A percentile compares a stretch with the other conserved stretches of the same genome.
These are phyloP conservation scores for Aureobasidium uvarum DNA, from an alignment of 2,329 filamentous ascomycete genomes.

Conservation along the genomic window DNA sequence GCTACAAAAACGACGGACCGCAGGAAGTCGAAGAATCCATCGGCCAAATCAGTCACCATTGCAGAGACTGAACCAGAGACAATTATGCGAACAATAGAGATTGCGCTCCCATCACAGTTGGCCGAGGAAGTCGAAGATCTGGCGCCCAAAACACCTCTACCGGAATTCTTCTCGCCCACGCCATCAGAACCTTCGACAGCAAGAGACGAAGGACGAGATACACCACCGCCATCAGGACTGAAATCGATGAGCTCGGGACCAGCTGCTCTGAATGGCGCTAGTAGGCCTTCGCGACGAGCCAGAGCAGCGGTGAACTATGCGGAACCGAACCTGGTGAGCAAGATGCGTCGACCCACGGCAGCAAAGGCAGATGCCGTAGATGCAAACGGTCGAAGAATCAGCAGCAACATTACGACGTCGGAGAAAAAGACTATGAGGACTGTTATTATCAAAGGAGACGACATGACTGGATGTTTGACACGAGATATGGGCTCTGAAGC, in stretches of 20 bases:
- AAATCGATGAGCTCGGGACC: constrained; percentile 31
- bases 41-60: constrained; percentile 25
- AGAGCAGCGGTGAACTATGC: constrained; percentile 51
- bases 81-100: constrained; percentile 25
- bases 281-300: constrained; percentile 47
- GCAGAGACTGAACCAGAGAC: constrained; percentile 31
- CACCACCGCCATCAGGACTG: constrained; percentile 33
- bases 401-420: background rate
- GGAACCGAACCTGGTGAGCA: constrained; percentile 49
- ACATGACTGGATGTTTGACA: constrained; percentile 30
- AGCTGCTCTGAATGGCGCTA: constrained; percentile 32
- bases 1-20: constrained; percentile 23
- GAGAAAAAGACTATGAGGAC: constrained; percentile 23
- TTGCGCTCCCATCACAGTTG: background rate
- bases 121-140: background rate
- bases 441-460: constrained; percentile 36
- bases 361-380: constrained; percentile 48
- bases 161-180: constrained; percentile 46
- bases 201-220: constrained; percentile 48
- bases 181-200: constrained; percentile 45
- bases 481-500: constrained; percentile 18
- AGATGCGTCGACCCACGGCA: constrained; percentile 51
- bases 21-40: constrained; percentile 28
- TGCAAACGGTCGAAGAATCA: background rate
- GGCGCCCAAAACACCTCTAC: constrained; percentile 35